These are phyloP conservation scores for Zizania palustris DNA, from an alignment of 202 grass and related monocot genomes.

Conservation along the genomic window DNA sequence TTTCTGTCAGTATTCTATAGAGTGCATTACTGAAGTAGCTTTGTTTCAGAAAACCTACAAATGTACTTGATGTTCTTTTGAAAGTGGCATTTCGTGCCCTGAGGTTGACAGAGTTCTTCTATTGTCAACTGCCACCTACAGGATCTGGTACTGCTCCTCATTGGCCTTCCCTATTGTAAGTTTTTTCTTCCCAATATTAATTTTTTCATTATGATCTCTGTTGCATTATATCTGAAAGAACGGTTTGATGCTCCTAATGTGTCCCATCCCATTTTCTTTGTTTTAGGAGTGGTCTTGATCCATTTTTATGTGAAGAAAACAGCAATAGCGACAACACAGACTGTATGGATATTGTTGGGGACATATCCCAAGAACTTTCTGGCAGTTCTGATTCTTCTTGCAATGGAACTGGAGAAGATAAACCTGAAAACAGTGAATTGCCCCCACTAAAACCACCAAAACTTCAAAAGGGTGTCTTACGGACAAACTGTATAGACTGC, in stretches of 20 bases:
- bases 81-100: slow-evolving; percentile 74
- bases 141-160: slow-evolving; percentile 50
- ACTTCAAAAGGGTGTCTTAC: slow-evolving; percentile 80
- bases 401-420: slow-evolving; percentile 55
- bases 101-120: slow-evolving; percentile 77
- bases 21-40: slow-evolving; percentile 38
- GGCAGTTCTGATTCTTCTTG: slow-evolving; percentile 63
- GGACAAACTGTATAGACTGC: slow-evolving; percentile 96
- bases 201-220: slow-evolving; percentile 3
- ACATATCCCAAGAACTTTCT: slow-evolving; percentile 60
- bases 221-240: background rate
- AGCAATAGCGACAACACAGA: slow-evolving; percentile 57
- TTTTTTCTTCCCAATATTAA: background rate
- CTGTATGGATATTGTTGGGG: slow-evolving; percentile 47
- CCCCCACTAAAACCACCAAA: slow-evolving; percentile 50
- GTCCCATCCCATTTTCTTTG: slow-evolving; percentile 24
- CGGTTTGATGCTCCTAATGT: slow-evolving; percentile 6
- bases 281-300: slow-evolving; percentile 51
- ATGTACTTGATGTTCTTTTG: slow-evolving; percentile 76
- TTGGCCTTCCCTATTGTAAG: slow-evolving; percentile 68
- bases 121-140: slow-evolving; percentile 57
- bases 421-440: slow-evolving; percentile 48
- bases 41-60: slow-evolving; percentile 67
- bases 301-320: slow-evolving; percentile 50
- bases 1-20: slow-evolving; percentile 23